phyloP scores from a whole-genome alignment of 305 asterid genomes.

The Withania somnifera region DNA sequence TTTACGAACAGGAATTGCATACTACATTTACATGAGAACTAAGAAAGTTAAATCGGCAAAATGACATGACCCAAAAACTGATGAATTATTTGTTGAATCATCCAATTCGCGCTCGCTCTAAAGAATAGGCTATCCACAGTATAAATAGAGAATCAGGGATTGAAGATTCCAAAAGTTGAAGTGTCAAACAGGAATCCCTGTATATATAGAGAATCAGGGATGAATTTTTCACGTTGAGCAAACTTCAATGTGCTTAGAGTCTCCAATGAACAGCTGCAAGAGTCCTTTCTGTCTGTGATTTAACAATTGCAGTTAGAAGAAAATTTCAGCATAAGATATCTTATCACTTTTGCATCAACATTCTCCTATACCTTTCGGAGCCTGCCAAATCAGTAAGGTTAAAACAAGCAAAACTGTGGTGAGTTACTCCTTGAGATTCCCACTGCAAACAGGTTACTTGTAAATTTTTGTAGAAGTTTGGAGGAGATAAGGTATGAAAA shows the following conservation, averaged over 20 bases:
- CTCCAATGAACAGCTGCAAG: conserved; percentile 84
- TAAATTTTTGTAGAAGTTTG: conserved; percentile 2
- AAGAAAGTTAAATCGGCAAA: background rate
- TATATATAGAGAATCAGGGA: too few relatives aligned
- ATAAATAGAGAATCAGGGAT: background rate
- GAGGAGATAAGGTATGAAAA: conserved; percentile 11
- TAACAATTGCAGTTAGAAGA: conserved; percentile 10
- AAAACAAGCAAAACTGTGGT: conserved; percentile 81
- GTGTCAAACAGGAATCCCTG: too few relatives aligned
- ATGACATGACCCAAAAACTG: background rate
- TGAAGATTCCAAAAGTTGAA: too few relatives aligned
- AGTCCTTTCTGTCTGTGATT: conserved; percentile 79
- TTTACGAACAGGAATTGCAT: background rate
- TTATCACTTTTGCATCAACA: background rate
- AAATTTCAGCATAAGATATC: background rate
- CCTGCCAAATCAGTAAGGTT: conserved; percentile 98
- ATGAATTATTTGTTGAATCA: background rate
- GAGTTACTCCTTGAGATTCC: conserved; percentile 91
- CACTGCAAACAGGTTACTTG: conserved; percentile 31
- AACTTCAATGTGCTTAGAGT: conserved; percentile 94
- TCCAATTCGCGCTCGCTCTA: background rate
- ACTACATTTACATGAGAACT: background rate
- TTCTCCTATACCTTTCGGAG: conserved; percentile 67
- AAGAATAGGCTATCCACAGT: background rate
- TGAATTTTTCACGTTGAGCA: conserved; percentile 96